phyloP scores from a whole-genome alignment of 2,329 filamentous ascomycete genomes.

The Fusarium sp. region DNA sequence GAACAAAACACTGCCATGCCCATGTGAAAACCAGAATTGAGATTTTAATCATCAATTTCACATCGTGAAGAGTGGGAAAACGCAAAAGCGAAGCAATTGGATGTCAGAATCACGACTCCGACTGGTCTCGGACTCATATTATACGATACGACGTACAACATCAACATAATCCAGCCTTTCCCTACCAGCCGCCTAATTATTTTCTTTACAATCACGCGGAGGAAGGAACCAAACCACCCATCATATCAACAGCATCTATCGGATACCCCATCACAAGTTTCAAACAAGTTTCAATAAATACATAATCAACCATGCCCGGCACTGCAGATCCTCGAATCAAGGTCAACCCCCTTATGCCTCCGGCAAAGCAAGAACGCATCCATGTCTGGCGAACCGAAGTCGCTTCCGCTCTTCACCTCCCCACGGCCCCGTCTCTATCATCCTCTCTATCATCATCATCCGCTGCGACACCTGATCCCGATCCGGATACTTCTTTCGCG shows the following conservation, averaged over 20 bases:
- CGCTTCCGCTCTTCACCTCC: slow-evolving; percentile 48
- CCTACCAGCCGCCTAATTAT: background rate
- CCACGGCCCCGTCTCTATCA: slow-evolving; percentile 46
- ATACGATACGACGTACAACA: slow-evolving; percentile 2
- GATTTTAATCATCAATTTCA: background rate
- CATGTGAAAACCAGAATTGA: background rate
- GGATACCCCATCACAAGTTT: background rate
- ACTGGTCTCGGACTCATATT: slow-evolving; percentile 17
- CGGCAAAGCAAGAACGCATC: slow-evolving; percentile 56
- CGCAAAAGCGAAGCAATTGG: background rate
- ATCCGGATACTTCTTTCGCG: slow-evolving; percentile 26
- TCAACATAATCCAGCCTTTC: background rate
- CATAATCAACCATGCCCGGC: slow-evolving; percentile 21
- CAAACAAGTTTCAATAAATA: background rate
- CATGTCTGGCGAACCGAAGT: slow-evolving; percentile 64
- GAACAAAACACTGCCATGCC: slow-evolving; percentile 5
- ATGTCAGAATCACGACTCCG: slow-evolving; percentile 3
- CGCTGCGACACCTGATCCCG: slow-evolving; percentile 33
- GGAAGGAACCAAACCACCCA: background rate
- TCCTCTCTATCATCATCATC: slow-evolving; percentile 51
- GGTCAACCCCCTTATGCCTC: slow-evolving; percentile 45
- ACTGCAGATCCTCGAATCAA: slow-evolving; percentile 11
- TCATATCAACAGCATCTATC: background rate
- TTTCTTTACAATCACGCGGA: background rate
- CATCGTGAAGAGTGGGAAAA: background rate